phyloP scores from a whole-genome alignment of 2,329 filamentous ascomycete species.

The Thelonectria blattea region DNA sequence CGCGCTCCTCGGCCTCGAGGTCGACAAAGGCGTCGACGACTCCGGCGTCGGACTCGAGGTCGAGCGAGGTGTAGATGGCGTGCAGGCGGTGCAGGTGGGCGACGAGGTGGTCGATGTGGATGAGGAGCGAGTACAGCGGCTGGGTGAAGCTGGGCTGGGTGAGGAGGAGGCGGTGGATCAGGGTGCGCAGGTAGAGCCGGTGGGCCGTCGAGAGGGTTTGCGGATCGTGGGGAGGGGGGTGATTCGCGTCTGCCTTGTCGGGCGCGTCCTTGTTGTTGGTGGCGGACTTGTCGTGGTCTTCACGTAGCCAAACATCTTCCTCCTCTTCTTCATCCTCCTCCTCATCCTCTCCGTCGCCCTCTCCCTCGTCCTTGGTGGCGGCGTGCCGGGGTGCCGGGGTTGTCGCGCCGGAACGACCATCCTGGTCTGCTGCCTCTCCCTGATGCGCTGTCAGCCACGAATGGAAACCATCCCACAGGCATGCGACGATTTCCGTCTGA shows the following conservation, averaged over 20 bases:
- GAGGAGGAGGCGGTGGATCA: constrained; percentile 71
- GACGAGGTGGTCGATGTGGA: constrained; percentile 81
- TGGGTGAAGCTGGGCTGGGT: constrained; percentile 68
- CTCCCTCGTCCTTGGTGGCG: constrained; percentile 17
- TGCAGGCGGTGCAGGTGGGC: constrained; percentile 79
- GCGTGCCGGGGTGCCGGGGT: constrained; percentile 28
- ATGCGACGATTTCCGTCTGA: constrained; percentile 85
- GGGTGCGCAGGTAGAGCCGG: constrained; percentile 72
- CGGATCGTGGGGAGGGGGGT: constrained; percentile 68
- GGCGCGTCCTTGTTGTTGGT: constrained; percentile 28
- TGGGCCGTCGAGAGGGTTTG: constrained; percentile 85
- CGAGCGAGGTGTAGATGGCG: constrained; percentile 75
- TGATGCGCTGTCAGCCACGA: constrained; percentile 67
- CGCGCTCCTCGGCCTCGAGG: constrained; percentile 73
- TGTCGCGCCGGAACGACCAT: constrained; percentile 31
- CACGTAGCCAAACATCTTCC: constrained; percentile 40
- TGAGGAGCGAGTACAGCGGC: constrained; percentile 69
- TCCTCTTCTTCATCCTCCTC: constrained; percentile 33
- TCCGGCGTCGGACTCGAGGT: constrained; percentile 82
- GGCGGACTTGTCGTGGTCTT: constrained; percentile 20
- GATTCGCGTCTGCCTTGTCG: constrained; percentile 30
- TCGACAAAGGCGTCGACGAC: constrained; percentile 78
- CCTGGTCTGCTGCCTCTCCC: constrained; percentile 37
- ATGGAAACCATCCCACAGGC: constrained; percentile 81
- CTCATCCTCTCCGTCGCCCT: constrained; percentile 15